These are phyloP conservation scores for Saccharata proteae DNA, from an alignment of 2,329 filamentous ascomycete genomes.

Conservation along the genomic window DNA sequence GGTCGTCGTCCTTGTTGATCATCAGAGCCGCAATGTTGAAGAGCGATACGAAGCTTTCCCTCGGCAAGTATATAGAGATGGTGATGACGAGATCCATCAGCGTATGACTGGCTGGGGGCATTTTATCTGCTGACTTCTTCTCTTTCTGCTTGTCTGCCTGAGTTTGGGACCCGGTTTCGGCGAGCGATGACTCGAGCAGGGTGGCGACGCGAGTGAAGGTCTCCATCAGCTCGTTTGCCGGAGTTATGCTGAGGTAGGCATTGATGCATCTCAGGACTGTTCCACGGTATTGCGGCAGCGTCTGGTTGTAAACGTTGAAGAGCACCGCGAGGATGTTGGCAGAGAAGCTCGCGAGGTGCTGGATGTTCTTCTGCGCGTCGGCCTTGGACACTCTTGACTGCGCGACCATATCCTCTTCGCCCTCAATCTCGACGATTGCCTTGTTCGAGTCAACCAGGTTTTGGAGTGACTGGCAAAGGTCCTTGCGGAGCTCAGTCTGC, in stretches of 20 bases:
- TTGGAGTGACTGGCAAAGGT: constrained; percentile 78
- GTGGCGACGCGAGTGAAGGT: constrained; percentile 80
- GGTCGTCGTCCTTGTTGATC: constrained; percentile 69
- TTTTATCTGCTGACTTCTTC: constrained; percentile 51
- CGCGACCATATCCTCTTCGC: constrained; percentile 58
- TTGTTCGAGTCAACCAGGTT: constrained; percentile 86
- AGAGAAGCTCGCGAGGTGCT: constrained; percentile 67
- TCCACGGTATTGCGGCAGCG: constrained; percentile 79
- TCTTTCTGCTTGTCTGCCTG: constrained; percentile 51
- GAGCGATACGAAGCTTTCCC: constrained; percentile 70
- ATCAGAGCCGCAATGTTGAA: constrained; percentile 80
- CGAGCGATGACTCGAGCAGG: constrained; percentile 65
- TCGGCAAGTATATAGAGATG: constrained; percentile 83
- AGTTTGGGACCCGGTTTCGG: constrained; percentile 47
- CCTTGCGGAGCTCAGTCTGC: constrained; percentile 73
- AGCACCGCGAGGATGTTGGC: constrained; percentile 87
- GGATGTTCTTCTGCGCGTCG: constrained; percentile 65
- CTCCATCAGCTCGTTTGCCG: constrained; percentile 63
- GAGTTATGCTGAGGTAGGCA: constrained; percentile 80
- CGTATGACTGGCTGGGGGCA: constrained; percentile 88
- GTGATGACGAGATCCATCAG: constrained; percentile 95
- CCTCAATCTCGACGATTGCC: constrained; percentile 58
- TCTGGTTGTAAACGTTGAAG: constrained; percentile 99
- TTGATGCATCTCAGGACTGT: constrained; percentile 92
- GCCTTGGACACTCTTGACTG: constrained; percentile 68